Evolutionary conservation across 306 rosid genomes (phyloP).

Genomic region (Quillaja saponaria): DNA sequence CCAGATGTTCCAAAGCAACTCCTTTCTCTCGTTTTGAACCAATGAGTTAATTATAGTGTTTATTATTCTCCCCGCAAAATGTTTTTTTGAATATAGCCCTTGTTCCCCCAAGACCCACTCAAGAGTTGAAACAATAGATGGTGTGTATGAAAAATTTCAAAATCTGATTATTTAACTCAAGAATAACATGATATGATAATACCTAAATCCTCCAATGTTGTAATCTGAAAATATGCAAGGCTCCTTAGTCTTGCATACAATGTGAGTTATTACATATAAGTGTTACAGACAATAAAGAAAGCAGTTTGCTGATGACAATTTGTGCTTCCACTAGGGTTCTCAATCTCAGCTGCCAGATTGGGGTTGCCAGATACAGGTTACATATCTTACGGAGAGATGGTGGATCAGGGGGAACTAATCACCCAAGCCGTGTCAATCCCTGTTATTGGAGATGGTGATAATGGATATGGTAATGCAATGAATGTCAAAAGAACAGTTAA

Average conservation of each 20-base stretch:
- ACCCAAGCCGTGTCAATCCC: conserved; percentile 78
- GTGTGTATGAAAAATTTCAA: not conserved
- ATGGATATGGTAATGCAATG: conserved; percentile 87
- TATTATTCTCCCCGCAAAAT: not conserved
- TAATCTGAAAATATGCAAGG: no score
- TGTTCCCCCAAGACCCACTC: no score
- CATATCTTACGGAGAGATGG: conserved; percentile 82
- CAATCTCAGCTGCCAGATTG: conserved; percentile 70
- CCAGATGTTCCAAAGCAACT: no score
- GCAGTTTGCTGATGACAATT: conserved; percentile 5
- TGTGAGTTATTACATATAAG: no score
- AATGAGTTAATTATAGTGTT: not conserved
- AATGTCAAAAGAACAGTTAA: conserved; percentile 86
- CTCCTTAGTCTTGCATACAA: not conserved
- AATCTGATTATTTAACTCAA: not conserved
- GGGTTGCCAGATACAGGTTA: conserved; percentile 86
- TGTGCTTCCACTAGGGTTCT: conserved; percentile 55
- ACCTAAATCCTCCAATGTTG: not conserved
- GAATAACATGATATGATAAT: not conserved
- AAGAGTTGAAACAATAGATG: not conserved
- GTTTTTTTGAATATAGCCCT: not conserved
- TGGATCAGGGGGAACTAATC: conserved; percentile 71
- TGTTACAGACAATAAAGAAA: not conserved
- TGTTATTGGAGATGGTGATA: conserved; percentile 84
- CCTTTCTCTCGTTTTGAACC: not conserved